Percentiles rank a stretch among this genome's conserved stretches.
These are phyloP conservation scores for Sphagnum contortum DNA, from an alignment of 225 moss, liverwort and hornwort species.

Conservation along the genomic window DNA sequence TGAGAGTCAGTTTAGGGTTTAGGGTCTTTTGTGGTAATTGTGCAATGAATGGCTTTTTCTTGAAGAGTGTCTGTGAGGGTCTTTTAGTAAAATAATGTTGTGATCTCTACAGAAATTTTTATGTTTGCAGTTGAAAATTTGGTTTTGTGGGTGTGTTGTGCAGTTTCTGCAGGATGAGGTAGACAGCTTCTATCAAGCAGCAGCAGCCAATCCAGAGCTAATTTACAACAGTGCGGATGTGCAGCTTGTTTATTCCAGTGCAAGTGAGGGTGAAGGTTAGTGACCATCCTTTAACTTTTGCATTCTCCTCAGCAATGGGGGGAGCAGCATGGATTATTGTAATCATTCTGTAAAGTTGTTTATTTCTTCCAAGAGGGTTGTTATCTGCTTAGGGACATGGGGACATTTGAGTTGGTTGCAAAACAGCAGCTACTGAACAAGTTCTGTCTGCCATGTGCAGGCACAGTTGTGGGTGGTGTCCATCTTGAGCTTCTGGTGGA, in stretches of 20 bases:
- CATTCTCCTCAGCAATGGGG: too few relatives aligned
- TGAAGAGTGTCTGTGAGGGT: neutral
- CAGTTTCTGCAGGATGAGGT: slow-evolving; percentile 93
- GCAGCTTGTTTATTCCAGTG: slow-evolving; percentile 81
- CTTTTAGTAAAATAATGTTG: too few relatives aligned
- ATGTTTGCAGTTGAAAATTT: neutral
- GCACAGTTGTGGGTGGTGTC: slow-evolving; percentile 90
- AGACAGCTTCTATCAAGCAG: slow-evolving; percentile 63
- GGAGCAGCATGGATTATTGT: too few relatives aligned
- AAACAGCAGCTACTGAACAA: too few relatives aligned
- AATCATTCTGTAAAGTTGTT: too few relatives aligned
- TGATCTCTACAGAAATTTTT: too few relatives aligned
- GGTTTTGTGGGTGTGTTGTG: slow-evolving; percentile 6
- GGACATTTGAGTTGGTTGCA: too few relatives aligned
- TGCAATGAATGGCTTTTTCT: neutral
- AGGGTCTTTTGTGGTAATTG: neutral
- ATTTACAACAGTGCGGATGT: slow-evolving; percentile 86
- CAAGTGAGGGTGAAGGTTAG: slow-evolving; percentile 95
- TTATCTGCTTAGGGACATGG: too few relatives aligned
- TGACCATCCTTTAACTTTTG: neutral
- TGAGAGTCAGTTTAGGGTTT: too few relatives aligned
- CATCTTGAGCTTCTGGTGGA: slow-evolving; percentile 97
- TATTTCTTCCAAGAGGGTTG: too few relatives aligned
- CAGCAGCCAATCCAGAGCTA: slow-evolving; percentile 57
- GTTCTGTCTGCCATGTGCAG: slow-evolving; percentile 22